These are phyloP conservation scores for Fraxinus velutina DNA, from an alignment of 305 asterid species.

Conservation along the genomic window DNA sequence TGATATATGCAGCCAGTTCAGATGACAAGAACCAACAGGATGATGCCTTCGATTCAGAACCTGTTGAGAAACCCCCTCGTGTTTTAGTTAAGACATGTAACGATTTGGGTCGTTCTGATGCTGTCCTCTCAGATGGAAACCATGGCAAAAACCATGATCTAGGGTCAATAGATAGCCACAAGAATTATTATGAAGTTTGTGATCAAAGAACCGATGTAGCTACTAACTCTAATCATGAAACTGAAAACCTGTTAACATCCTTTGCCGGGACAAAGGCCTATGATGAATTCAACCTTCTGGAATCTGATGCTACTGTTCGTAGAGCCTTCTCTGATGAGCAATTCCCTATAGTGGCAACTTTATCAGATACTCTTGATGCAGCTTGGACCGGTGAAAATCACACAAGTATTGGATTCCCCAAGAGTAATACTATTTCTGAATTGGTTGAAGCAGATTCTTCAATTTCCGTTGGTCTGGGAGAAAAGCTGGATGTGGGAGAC, in stretches of 20 bases:
- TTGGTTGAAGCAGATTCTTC: constrained; percentile 40
- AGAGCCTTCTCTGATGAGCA: constrained; percentile 66
- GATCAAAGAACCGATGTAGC: constrained; percentile 30
- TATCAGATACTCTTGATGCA: constrained; percentile 87
- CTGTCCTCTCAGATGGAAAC: constrained; percentile 30
- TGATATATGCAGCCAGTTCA: constrained; percentile 56
- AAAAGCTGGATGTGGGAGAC: constrained; percentile 48
- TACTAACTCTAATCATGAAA: constrained; percentile 26
- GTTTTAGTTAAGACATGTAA: constrained; percentile 36
- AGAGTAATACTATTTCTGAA: constrained; percentile 42
- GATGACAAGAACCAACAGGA: constrained; percentile 37
- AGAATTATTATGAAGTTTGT: constrained; percentile 31
- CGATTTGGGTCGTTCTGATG: constrained; percentile 27
- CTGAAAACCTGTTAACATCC: constrained; percentile 28
- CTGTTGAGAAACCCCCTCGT: constrained; percentile 31
- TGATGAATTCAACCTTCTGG: constrained; percentile 38
- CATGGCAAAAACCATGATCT: constrained; percentile 36
- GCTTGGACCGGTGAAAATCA: constrained; percentile 88
- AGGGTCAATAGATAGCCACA: constrained; percentile 22
- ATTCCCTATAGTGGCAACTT: constrained; percentile 44
- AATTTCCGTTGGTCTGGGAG: constrained; percentile 34
- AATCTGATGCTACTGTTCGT: constrained; percentile 37
- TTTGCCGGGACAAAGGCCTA: constrained; percentile 34
- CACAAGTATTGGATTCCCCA: constrained; percentile 31
- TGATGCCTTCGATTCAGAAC: constrained; percentile 36